Base-by-base conservation (phyloP, 2,329 filamentous ascomycete genomes). In the Hawksworthiomyces lignivorus region DNA sequence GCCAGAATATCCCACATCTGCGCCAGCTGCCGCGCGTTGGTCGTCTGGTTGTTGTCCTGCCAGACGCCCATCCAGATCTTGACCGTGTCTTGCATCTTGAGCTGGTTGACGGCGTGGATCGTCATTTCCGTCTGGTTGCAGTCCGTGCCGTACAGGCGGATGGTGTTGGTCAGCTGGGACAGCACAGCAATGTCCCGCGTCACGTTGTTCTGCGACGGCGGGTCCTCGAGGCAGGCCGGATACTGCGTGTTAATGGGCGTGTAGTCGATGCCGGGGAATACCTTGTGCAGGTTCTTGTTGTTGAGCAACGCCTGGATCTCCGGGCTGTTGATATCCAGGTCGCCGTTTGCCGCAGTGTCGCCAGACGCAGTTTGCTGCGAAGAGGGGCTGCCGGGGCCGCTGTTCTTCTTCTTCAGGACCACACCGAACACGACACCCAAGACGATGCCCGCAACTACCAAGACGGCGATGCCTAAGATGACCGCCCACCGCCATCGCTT, bases 101-200 rank as follows among this genome's bases (percentile, higher is more conserved):
- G 72, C 38, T 73, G 73, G 44, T 85, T 71, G 52, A 97, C 82
- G 17, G 89, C 82, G 54, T 92, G 82, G 8, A 97, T 68, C 1
- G 94, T 77, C 84, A 97, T 92, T 61, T 95, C 77, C 0, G 90
- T 97, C 63, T 97, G 90, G 62, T 96, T 96, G 72, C 90, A 97
- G 65, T 97, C 90, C 11, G 87, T 97, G 37, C 90, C 90, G 59
- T 97, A 97, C 1, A 96, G 71, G 7, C 90, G 82, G 36, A 97
- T 76, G 4, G 80, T 82, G 58, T 94, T 89, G 46, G 88, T 95
- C 32, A 97, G 70, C 59, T 95, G 88, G 11, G 85, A 88, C 39
- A 97, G 77, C 9, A 96, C 82, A 1, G 92, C 90, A 45, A 96
- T 69, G 58, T 97, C 90, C 40, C 87, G 80, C 1, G 92, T 97